Base-by-base conservation (phyloP, 2,329 filamentous ascomycete species). In the Verruconis gallopava region DNA sequence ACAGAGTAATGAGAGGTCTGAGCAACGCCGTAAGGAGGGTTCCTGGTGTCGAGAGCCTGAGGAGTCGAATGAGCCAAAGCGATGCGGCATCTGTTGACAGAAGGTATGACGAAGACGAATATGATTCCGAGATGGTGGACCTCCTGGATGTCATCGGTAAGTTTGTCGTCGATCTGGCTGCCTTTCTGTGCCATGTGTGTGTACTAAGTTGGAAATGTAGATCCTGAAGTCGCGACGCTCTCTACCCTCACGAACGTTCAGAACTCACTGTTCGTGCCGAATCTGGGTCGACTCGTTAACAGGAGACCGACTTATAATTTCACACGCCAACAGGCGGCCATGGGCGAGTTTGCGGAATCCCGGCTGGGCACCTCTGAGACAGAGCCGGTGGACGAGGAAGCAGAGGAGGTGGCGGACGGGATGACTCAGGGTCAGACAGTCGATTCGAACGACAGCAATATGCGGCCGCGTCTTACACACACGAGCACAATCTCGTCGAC, bases 241-340 rank as follows among this genome's bases (percentile, higher is more conserved):
- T 85, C 83, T 0, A 89, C 84, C 12, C 71, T 93, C 6, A 93
- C 83, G 34, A 93, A 93, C 53, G 79, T 93, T 15, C 85, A 93
- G 53, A 93, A 93, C 56, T 91, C 85, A 0, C 73, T 93, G 6
- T 93, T 93, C 59, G 66, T 93, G 2, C 85, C 85, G 0, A 79
- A 86, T 49, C 67, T 93, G n/a, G 85, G 85, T 32, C 66, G 69
- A 45, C 77, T 76, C 51, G 51, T 93, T 38, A 91, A 93, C 53
- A 73, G 85, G 38, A 71, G 79, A 46, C 84, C 85, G 1, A 86
- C 83, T 0, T 93, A 91, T 56, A 75, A 75, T 33, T 67, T 91
- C 5, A 77, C 77, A 4, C 70, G 71, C 58, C 15, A 34, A 20
- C 40, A 40, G 2, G 6, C 19, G 5, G 21, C 44, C 22, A 37